Evolutionary conservation across 768 basidiomycete species (phyloP).

Genomic region (Stropharia rugosoannulata): DNA sequence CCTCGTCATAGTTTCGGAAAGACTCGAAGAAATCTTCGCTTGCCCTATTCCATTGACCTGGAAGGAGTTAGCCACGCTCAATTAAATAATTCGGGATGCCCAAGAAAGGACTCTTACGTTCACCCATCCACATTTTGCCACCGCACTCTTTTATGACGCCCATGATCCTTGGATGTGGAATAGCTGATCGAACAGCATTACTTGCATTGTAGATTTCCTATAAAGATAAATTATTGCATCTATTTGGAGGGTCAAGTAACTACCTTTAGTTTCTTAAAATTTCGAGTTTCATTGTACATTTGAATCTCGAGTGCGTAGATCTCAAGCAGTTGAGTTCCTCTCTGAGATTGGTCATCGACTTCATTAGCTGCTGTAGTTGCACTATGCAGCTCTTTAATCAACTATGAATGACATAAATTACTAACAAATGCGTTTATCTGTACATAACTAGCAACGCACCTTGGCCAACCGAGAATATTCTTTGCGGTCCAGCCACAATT

Average conservation of each 20-base stretch:
- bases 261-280: constrained; percentile 95
- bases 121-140: constrained; percentile 99
- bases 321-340: constrained; percentile 92
- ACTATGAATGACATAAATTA: constrained; percentile 36
- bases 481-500: constrained; percentile 94
- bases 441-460: constrained; percentile 35
- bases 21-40: constrained; percentile 99
- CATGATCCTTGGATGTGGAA: constrained; percentile 98
- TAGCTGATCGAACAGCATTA: constrained; percentile 89
- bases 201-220: constrained; percentile 98
- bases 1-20: constrained; percentile 98
- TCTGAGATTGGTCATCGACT: constrained; percentile 84
- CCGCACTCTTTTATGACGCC: constrained; percentile 99
- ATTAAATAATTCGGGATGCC: not conserved
- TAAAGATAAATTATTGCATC: not conserved
- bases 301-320: constrained; percentile 99
- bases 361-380: constrained; percentile 62
- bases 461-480: constrained; percentile 84
- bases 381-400: constrained; percentile 73
- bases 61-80: not conserved
- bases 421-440: constrained; percentile 4
- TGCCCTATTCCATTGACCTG: constrained; percentile 96
- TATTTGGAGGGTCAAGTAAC: not conserved
- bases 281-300: constrained; percentile 97
- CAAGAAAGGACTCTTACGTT: constrained; percentile 50